These are phyloP conservation scores for Silene noctiflora DNA, from an alignment of 179 eudicot species.

Conservation along the genomic window DNA sequence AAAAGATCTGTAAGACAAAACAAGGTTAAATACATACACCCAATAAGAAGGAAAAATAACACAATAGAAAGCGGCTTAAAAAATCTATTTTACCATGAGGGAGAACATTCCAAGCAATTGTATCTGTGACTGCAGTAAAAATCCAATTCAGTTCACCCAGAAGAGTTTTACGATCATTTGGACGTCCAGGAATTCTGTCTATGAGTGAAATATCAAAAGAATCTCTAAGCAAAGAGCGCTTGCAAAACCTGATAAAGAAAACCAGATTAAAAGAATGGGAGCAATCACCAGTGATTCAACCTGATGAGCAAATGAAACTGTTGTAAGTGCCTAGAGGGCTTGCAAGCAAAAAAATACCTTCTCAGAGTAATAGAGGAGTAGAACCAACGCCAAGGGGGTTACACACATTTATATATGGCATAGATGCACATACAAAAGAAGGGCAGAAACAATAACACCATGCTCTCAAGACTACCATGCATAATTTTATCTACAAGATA, in stretches of 20 bases:
- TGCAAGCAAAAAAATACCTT: neutral
- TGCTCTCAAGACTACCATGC: neutral
- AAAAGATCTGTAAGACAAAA: slow-evolving; percentile 66
- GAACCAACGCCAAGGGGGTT: neutral
- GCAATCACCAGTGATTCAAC: slow-evolving; percentile 9
- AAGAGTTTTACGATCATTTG: slow-evolving; percentile 92
- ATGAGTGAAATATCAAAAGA: slow-evolving; percentile 78
- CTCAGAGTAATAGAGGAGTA: neutral
- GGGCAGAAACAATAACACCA: neutral
- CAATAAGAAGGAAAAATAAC: neutral
- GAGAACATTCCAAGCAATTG: slow-evolving; percentile 99
- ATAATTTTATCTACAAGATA: neutral
- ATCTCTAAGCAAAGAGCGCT: slow-evolving; percentile 80
- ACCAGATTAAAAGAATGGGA: neutral
- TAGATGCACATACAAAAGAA: neutral
- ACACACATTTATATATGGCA: neutral
- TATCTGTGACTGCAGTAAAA: slow-evolving; percentile 95
- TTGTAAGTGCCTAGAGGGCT: neutral
- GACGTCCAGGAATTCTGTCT: slow-evolving; percentile 96
- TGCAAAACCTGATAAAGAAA: slow-evolving; percentile 72
- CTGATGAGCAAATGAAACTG: slow-evolving; percentile 1
- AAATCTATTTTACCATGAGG: slow-evolving; percentile 68
- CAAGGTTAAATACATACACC: neutral
- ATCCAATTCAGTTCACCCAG: slow-evolving; percentile 99
- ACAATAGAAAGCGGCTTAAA: neutral